These are phyloP conservation scores for Multifurca ochricompacta DNA, from an alignment of 768 basidiomycete species.

Conservation along the genomic window DNA sequence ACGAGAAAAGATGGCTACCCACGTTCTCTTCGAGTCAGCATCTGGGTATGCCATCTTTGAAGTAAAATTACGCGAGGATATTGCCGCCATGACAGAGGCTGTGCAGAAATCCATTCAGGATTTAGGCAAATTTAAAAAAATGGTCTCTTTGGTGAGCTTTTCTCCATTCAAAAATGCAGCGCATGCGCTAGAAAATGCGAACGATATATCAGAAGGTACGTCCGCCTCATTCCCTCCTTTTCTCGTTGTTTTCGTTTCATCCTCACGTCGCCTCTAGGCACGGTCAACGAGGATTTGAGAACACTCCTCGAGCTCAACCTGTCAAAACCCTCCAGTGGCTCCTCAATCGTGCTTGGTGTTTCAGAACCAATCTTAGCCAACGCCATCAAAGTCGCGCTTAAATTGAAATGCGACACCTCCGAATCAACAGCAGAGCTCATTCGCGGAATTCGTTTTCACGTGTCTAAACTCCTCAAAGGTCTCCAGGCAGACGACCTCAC, in stretches of 20 bases:
- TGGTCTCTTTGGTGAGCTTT: constrained; percentile 87
- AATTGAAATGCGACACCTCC: constrained; percentile 72
- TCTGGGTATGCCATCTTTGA: constrained; percentile 93
- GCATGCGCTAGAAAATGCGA: constrained; percentile 90
- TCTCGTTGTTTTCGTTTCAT: constrained; percentile 2
- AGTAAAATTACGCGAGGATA: constrained; percentile 78
- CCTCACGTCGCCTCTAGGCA: constrained; percentile 42
- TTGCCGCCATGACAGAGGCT: constrained; percentile 67
- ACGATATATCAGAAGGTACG: constrained; percentile 92
- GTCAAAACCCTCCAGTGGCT: constrained; percentile 63
- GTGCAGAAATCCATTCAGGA: constrained; percentile 86
- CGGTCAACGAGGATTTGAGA: constrained; percentile 77
- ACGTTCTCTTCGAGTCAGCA: constrained; percentile 88
- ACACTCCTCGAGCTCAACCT: constrained; percentile 84
- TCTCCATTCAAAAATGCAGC: constrained; percentile 91
- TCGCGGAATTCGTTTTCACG: constrained; percentile 89
- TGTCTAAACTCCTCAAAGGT: constrained; percentile 80
- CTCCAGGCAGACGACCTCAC: constrained; percentile 82
- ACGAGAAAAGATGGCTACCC: constrained; percentile 57
- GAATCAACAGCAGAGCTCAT: constrained; percentile 79
- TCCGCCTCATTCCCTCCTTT: constrained; percentile 10
- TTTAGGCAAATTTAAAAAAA: constrained; percentile 82
- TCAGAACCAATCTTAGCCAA: constrained; percentile 67
- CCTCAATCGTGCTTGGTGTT: constrained; percentile 67
- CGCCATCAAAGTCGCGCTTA: constrained; percentile 65